Evolutionary conservation across 2,329 filamentous ascomycete species (phyloP), one percentile per base, ranked within the genome.

Genomic region (Hypoxylon sp.): DNA sequence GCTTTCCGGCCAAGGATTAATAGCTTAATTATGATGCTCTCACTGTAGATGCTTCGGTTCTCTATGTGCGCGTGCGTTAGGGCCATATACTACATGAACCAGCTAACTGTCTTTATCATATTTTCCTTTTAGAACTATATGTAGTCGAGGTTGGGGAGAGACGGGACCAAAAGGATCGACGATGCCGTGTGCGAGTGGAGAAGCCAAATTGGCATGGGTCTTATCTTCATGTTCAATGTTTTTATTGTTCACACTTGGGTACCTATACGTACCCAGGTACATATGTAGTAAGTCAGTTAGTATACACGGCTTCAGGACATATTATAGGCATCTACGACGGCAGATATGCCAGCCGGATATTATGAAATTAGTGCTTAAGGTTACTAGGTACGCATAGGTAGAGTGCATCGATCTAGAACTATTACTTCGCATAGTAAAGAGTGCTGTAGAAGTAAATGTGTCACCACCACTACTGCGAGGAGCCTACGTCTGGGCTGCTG

Each of bases 401-500:
- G n/a, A n/a, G n/a, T n/a, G n/a, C n/a, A n/a, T n/a, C n/a, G n/a
- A n/a, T n/a, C n/a, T n/a, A n/a, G n/a, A n/a, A n/a, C n/a, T n/a
- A 38, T n/a, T 28, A 36, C 53, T 24, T 36, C 52, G 33, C 24
- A 38, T 30, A 49, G 18, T 33, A 33, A 50, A 20, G 51, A 32
- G 36, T 46, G 51, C 32, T 53, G 26, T 61, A 56, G 42, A 53
- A 52, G 54, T 18, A 56, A 53, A 54, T n/a, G 67, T 67, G 58
- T 53, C 33, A 65, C 64, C 22, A 36, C 16, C 42, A 44, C 57
- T 69, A 59, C 62, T 68, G 65, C 62, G 49, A 66, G 50, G 18
- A 64, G 58, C 66, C 63, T 69, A 55, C 50, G 59, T 46, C 46
- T 64, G 60, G 60, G 33, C 63, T 55, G 53, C 63, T 60, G 38